phyloP scores from a whole-genome alignment of 1,284 basidiomycete species.

The Apiotrichum gamsii region DNA sequence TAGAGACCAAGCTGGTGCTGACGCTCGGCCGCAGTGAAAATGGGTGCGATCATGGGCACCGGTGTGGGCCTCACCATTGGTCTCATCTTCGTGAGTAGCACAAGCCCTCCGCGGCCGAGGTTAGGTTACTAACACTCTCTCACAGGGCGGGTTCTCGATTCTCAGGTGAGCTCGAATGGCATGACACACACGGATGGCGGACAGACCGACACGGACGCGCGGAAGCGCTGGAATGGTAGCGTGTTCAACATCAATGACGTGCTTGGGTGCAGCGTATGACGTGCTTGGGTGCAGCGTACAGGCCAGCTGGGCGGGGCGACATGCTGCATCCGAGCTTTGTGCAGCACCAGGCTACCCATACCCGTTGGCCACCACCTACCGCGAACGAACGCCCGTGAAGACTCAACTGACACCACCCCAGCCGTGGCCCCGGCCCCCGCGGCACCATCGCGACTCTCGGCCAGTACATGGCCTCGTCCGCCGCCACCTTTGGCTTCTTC shows the following conservation, averaged over 20 bases:
- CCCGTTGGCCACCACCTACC: too few relatives aligned
- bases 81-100: constrained; percentile 67
- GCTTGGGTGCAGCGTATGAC: too few relatives aligned
- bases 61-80: constrained; percentile 90
- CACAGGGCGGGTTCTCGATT: constrained; percentile 60
- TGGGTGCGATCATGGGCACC: constrained; percentile 83
- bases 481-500: constrained; percentile 48
- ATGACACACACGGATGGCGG: too few relatives aligned
- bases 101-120: not conserved
- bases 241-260: too few relatives aligned
- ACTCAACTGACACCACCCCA: constrained; percentile 39
- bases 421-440: constrained; percentile 78
- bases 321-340: too few relatives aligned
- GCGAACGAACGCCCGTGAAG: too few relatives aligned
- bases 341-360: too few relatives aligned
- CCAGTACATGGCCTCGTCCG: constrained; percentile 76
- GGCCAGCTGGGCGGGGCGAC: too few relatives aligned
- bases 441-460: constrained; percentile 80
- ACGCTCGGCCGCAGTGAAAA: constrained; percentile 65
- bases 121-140: constrained; percentile 3
- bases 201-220: too few relatives aligned
- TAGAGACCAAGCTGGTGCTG: too few relatives aligned
- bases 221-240: too few relatives aligned
- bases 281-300: too few relatives aligned
- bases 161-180: constrained; percentile 71